These are phyloP conservation scores for Scenedesmus sp. DNA, from an alignment of 163 green algal species.

Conservation along the genomic window DNA sequence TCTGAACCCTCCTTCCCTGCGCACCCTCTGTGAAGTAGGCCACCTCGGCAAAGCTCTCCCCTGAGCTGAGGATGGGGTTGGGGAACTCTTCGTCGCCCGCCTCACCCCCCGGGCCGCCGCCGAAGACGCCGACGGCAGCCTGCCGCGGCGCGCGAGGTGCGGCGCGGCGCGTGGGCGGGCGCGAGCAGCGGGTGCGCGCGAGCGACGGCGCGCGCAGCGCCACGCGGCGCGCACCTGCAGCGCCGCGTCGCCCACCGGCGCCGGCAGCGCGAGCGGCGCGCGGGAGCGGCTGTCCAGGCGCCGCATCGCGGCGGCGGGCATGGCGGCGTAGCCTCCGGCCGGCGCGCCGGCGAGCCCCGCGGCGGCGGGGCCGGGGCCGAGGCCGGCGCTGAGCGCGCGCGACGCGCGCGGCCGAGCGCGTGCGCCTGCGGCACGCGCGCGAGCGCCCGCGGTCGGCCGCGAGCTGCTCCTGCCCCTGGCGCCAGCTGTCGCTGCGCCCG, in stretches of 20 bases:
- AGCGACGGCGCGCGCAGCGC: too few species aligned
- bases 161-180: too few species aligned
- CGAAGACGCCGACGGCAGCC: background rate
- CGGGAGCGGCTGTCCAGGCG: background rate
- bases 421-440: background rate
- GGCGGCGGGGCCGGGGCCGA: background rate
- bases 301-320: background rate
- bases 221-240: too few species aligned
- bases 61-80: conserved; percentile 28
- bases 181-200: too few species aligned
- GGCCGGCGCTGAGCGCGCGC: background rate
- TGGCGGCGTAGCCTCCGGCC: too few species aligned
- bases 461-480: conserved; percentile 14
- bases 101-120: background rate
- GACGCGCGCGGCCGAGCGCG: background rate
- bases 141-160: too few species aligned
- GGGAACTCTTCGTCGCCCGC: background rate
- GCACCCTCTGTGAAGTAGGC: conserved; percentile 44
- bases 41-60: conserved; percentile 44
- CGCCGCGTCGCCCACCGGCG: too few species aligned
- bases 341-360: too few species aligned
- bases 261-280: too few species aligned
- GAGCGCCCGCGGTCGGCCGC: background rate
- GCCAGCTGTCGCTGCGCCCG: background rate
- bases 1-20: too few species aligned